phyloP scores from a whole-genome alignment of 2,329 filamentous ascomycete species.

The Parastagonospora avenae region DNA sequence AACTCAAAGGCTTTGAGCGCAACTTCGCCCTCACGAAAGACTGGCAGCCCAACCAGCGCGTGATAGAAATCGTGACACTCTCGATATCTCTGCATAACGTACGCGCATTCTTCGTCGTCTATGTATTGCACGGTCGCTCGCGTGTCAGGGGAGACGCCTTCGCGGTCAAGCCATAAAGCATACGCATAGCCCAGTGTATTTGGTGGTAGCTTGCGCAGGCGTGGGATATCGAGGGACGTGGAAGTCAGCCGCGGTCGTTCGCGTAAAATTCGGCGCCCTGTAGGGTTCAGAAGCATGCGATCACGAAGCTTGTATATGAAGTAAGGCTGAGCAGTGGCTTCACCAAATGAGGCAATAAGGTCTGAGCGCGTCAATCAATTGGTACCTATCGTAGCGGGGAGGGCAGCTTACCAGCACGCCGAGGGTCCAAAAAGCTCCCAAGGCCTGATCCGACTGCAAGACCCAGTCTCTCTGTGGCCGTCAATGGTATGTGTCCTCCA shows the following conservation, averaged over 20 bases:
- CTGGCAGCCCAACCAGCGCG: conserved; percentile 85
- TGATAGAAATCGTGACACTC: conserved; percentile 99
- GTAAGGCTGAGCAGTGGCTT: conserved; percentile 91
- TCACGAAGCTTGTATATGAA: conserved; percentile 91
- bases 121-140: conserved; percentile 83
- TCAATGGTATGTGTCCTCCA: conserved; percentile 89
- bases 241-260: conserved; percentile 89
- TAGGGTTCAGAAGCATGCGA: conserved; percentile 84
- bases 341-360: conserved; percentile 91
- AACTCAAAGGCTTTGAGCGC: conserved; percentile 99
- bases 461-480: conserved; percentile 72
- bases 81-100: conserved; percentile 97
- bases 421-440: conserved; percentile 71
- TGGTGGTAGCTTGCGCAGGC: conserved; percentile 72
- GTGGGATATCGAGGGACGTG: conserved; percentile 66
- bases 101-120: conserved; percentile 93
- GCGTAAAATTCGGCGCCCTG: conserved; percentile 87
- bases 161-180: conserved; percentile 87
- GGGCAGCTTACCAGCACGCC: conserved; percentile 68
- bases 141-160: conserved; percentile 92
- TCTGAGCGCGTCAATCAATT: conserved; percentile 57
- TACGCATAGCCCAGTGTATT: conserved; percentile 83
- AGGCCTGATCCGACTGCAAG: conserved; percentile 68
- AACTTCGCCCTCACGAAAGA: conserved; percentile 93
- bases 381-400: neutral